These are phyloP conservation scores for Colletotrichum camelliae DNA, from an alignment of 2,329 filamentous ascomycete species.

Conservation along the genomic window DNA sequence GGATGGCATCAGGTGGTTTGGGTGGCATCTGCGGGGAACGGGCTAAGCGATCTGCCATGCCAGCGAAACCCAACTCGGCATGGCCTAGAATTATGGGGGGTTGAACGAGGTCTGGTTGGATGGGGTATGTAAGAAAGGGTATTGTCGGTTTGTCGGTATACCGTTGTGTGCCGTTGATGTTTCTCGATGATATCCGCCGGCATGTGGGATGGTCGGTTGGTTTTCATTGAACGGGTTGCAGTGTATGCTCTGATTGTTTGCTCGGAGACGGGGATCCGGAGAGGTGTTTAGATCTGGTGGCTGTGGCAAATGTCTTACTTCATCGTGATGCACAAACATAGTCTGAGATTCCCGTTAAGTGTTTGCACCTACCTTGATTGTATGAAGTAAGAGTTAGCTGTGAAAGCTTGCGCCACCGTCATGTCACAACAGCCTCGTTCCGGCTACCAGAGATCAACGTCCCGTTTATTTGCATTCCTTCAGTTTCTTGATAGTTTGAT, in stretches of 20 bases:
- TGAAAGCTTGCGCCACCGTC: background rate
- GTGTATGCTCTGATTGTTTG: background rate
- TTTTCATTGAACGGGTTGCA: background rate
- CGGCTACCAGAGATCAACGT: background rate
- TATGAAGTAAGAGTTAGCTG: fast-evolving
- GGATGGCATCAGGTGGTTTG: background rate
- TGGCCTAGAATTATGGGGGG: background rate
- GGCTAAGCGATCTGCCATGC: background rate
- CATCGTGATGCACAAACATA: background rate
- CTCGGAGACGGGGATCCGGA: background rate
- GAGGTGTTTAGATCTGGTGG: background rate
- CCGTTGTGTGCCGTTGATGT: background rate
- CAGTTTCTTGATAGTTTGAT: background rate
- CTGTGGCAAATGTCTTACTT: background rate
- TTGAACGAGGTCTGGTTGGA: background rate
- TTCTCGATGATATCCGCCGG: background rate
- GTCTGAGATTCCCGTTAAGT: background rate
- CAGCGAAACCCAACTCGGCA: background rate
- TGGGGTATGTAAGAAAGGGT: background rate
- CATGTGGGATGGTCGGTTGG: background rate
- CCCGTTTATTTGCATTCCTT: background rate
- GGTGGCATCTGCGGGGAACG: background rate
- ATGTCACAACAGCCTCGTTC: background rate
- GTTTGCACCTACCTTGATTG: background rate
- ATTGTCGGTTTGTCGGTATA: background rate